These are phyloP conservation scores for Lasiosphaeris hirsuta DNA, from an alignment of 495 filamentous ascomycete species.

Conservation along the genomic window DNA sequence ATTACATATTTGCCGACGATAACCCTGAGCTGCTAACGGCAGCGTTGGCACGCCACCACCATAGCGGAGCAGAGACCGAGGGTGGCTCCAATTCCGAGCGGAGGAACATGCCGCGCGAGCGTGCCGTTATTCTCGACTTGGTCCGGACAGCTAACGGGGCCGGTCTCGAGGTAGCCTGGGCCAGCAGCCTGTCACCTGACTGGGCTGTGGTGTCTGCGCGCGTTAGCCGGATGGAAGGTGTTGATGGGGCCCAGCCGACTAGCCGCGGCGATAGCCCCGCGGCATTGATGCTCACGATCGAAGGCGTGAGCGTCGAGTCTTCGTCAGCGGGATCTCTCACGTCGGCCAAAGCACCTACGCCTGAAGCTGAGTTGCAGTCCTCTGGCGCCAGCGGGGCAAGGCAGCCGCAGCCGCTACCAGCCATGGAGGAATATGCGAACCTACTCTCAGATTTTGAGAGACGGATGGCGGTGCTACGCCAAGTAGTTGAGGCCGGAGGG, in stretches of 20 bases:
- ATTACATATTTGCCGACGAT: slow-evolving; percentile 89
- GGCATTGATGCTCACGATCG: slow-evolving; percentile 64
- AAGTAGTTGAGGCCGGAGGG: slow-evolving; percentile 45
- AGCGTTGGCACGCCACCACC: slow-evolving; percentile 40
- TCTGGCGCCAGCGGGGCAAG: slow-evolving; percentile 37
- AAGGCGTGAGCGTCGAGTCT: slow-evolving; percentile 49
- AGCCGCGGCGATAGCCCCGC: slow-evolving; percentile 27
- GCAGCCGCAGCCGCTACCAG: slow-evolving; percentile 7
- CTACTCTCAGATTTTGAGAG: slow-evolving; percentile 68
- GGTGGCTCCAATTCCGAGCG: slow-evolving; percentile 9
- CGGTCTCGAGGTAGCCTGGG: slow-evolving; percentile 42
- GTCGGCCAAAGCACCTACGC: slow-evolving; percentile 25
- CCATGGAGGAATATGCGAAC: slow-evolving; percentile 43
- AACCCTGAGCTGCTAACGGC: slow-evolving; percentile 61
- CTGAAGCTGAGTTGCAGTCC: slow-evolving; percentile 27
- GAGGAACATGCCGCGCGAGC: slow-evolving; percentile 31
- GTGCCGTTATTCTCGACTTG: slow-evolving; percentile 57
- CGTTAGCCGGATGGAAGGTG: slow-evolving; percentile 40
- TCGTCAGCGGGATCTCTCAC: background rate
- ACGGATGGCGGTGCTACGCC: slow-evolving; percentile 53
- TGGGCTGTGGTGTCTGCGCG: slow-evolving; percentile 45
- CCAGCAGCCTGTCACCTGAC: slow-evolving; percentile 44
- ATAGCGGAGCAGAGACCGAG: slow-evolving; percentile 13
- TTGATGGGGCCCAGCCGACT: slow-evolving; percentile 21
- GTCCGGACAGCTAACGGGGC: slow-evolving; percentile 46